Percentiles rank a stretch among this genome's conserved stretches.
phyloP scores from a whole-genome alignment of 106 monocot species.

The Triglochin maritima region DNA sequence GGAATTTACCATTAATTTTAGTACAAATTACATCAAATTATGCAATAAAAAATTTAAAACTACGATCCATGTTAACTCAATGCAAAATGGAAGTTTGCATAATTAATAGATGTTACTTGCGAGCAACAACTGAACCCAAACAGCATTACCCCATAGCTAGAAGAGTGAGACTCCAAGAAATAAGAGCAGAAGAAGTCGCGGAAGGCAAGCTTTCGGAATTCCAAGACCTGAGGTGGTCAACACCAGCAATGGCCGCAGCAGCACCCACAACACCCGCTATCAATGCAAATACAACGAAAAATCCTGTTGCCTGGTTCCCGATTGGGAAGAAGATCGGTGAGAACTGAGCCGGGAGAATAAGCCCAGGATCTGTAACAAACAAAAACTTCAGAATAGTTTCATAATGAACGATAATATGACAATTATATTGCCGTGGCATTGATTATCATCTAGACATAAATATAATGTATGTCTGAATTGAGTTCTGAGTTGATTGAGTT shows the following conservation, averaged over 20 bases:
- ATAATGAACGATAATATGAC: no score
- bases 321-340: slow-evolving; percentile 68
- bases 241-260: slow-evolving; percentile 45
- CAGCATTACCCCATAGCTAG: slow-evolving; percentile 61
- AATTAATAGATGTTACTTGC: not conserved
- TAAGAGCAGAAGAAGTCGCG: slow-evolving; percentile 42
- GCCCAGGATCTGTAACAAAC: slow-evolving; percentile 33
- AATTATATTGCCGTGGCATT: no score
- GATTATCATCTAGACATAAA: no score
- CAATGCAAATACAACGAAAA: slow-evolving; percentile 71
- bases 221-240: slow-evolving; percentile 54
- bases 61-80: not conserved
- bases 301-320: slow-evolving; percentile 72
- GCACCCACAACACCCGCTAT: slow-evolving; percentile 64
- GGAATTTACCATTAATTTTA: no score
- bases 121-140: no score
- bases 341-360: slow-evolving; percentile 61
- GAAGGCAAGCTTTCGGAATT: slow-evolving; percentile 51
- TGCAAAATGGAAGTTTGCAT: not conserved
- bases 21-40: no score
- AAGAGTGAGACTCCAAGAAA: slow-evolving; percentile 70
- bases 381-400: not conserved
- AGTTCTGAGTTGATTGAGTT: no score
- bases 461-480: no score
- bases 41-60: no score